Conservation (phyloP, 176 grass and related monocot genomes). For the Aegilops tauschii region DNA sequence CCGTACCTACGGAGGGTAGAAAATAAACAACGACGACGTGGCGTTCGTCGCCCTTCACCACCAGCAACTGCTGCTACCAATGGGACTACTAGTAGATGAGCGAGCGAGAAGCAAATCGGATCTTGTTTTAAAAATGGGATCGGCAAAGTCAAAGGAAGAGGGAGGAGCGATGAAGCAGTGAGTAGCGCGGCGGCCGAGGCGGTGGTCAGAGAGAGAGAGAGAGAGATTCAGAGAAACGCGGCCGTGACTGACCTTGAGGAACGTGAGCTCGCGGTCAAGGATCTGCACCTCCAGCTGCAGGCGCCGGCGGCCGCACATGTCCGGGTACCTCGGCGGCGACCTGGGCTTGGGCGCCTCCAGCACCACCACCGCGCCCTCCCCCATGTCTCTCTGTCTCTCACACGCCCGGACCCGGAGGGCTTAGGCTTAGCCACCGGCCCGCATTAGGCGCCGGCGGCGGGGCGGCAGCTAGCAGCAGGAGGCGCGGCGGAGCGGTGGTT, state of each 20-base stretch:
- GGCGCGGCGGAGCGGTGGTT: neutral
- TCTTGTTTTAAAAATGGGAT: conserved; percentile 5
- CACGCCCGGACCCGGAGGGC: neutral
- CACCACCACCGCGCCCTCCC: conserved; percentile 33
- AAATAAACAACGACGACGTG: neutral
- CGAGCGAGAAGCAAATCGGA: conserved; percentile 20
- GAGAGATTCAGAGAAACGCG: neutral
- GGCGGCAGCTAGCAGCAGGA: neutral
- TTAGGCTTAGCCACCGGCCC: neutral
- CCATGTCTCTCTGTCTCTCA: neutral
- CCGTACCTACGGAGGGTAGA: neutral
- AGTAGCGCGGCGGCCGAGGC: neutral
- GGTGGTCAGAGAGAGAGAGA: neutral
- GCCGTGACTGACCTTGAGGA: conserved; percentile 55
- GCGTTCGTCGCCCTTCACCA: neutral
- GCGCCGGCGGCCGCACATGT: conserved; percentile 80
- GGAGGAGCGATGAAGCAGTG: neutral
- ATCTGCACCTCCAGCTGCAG: conserved; percentile 95
- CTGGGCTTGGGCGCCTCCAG: conserved; percentile 59
- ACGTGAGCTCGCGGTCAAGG: conserved; percentile 83
- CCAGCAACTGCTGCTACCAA: neutral
- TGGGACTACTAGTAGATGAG: neutral
- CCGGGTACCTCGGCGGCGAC: conserved; percentile 92
- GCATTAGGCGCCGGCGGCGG: neutral
- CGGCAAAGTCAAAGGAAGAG: neutral